Base-by-base conservation (phyloP, 164 flowering plant species). In the Aristolochia fimbriata region DNA sequence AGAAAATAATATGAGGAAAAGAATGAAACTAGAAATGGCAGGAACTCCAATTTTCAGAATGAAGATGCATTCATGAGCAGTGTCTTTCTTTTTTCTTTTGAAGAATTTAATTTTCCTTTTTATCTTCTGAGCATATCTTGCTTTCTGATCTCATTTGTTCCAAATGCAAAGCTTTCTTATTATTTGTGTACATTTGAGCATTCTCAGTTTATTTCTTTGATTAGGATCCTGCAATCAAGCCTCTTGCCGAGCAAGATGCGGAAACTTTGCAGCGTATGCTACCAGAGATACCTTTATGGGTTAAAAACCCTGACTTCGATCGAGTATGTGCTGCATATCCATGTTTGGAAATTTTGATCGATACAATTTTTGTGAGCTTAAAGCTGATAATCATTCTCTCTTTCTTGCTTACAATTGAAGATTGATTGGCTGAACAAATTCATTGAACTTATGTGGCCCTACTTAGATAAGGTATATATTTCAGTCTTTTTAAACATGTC, bases 391-490 rank as follows among this genome's bases (percentile, higher is more conserved):
- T 33, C 25, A 62, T 0, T 65, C 47, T n/a, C 15, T 31, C 7
- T 14, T 60, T 56, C 27, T 21, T 43, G 5, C 60, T 45, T 22
- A 50, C 13, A 57, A 47, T 19, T 75, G 73, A 58, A 93, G 99
- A 65, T 94, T 77, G 99, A 94, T 68, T 94, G 99, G 99, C 81
- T 93, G 20, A 93, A 88, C 82, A 84, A 76, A 68, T 84, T 93
- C 47, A 70, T 93, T 31, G 83, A 65, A 31, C 25, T 15, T 33
- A 88, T 93, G 94, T 93, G 99, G 99, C 99, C 99, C 70, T 90
- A 84, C 64, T 75, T 94, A 59, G 93, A 94, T 77, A 88, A 79
- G 95, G 99, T 90, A 65, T 57, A 20, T 58, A 41, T 50, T 58
- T 23, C 43, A 23, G 41, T 21, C 51, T 59, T 13, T 23, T 2